These are phyloP conservation scores for Magnolia kwangsiensis DNA, from an alignment of 164 flowering plant species.

Conservation along the genomic window DNA sequence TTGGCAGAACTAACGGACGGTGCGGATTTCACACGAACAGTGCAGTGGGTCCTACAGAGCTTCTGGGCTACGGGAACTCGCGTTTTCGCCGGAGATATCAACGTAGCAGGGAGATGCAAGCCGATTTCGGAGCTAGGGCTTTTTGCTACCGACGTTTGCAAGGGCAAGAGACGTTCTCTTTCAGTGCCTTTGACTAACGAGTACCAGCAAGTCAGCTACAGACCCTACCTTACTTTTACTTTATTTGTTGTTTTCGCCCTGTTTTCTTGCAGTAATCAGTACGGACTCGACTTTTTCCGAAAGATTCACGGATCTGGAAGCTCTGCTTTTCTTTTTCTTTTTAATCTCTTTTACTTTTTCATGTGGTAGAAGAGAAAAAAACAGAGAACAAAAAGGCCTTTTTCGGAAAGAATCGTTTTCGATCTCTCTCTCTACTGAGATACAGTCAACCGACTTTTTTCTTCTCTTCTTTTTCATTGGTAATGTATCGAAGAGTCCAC, in stretches of 20 bases:
- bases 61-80: no score
- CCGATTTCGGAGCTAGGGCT: no score
- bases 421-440: not conserved
- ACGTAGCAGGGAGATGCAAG: no score
- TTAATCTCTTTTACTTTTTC: not conserved
- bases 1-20: no score
- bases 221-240: not conserved
- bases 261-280: no score
- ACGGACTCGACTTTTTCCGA: not conserved
- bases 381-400: not conserved
- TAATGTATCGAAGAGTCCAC: slow-evolving; percentile 80
- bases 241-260: no score
- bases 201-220: not conserved
- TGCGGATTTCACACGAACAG: no score
- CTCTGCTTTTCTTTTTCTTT: not conserved
- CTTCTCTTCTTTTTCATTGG: slow-evolving; percentile 39
- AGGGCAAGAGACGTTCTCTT: not conserved
- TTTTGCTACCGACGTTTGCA: not conserved
- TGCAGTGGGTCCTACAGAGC: no score
- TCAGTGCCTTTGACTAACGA: not conserved
- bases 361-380: not conserved
- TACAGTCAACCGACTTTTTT: slow-evolving; percentile 58
- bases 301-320: not conserved
- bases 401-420: not conserved
- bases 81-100: no score